Evolutionary conservation across 108 stramenopile species (phyloP).

Genomic region (Epithemia pelagica): DNA sequence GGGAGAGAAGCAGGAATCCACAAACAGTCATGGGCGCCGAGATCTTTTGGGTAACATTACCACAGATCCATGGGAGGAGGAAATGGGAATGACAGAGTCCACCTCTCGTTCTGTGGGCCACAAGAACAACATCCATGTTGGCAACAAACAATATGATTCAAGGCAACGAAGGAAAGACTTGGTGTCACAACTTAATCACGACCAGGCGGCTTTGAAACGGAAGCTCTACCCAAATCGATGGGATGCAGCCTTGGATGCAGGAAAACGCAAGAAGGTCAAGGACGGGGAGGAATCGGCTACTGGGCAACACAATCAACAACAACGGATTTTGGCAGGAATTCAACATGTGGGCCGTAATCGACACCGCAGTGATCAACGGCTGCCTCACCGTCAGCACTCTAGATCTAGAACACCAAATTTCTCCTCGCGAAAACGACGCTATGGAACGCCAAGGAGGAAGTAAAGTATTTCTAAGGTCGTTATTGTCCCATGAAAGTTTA

Average conservation of each 20-base stretch:
- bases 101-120: too few species aligned
- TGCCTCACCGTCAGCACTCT: too few species aligned
- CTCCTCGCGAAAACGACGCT: too few species aligned
- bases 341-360: not conserved
- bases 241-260: constrained; percentile 70
- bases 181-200: constrained; percentile 34
- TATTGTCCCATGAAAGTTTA: too few species aligned
- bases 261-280: constrained; percentile 22
- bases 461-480: too few species aligned
- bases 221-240: constrained; percentile 66
- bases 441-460: too few species aligned
- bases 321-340: not conserved
- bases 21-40: not conserved
- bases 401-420: too few species aligned
- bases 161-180: constrained; percentile 22
- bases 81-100: constrained; percentile 18
- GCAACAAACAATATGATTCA: constrained; percentile 4
- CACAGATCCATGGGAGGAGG: constrained; percentile 58
- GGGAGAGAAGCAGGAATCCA: constrained; percentile 24
- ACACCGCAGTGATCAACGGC: too few species aligned
- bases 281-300: not conserved
- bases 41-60: constrained; percentile 45
- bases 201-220: constrained; percentile 46
- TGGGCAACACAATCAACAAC: not conserved
- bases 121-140: too few species aligned